phyloP scores from a whole-genome alignment of 1,284 basidiomycete species.

The Volvariella volvacea region DNA sequence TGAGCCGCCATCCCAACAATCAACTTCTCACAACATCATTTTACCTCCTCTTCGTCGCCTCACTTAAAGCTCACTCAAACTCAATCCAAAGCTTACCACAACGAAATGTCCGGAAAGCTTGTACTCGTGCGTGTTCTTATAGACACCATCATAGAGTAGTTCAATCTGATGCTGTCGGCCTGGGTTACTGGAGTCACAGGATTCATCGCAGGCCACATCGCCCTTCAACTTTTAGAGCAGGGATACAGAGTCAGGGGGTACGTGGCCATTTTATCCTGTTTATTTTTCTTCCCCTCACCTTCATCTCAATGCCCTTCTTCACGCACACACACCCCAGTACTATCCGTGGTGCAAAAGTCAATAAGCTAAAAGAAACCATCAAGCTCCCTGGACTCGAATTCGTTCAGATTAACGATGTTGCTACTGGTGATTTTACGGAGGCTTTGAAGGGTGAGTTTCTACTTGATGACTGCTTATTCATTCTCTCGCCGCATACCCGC shows the following conservation, averaged over 20 bases:
- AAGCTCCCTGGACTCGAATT: slow-evolving; percentile 17
- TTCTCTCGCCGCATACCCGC: neutral
- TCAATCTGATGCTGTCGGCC: slow-evolving; percentile 10
- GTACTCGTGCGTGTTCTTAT: slow-evolving; percentile 11
- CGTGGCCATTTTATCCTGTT: neutral
- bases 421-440: slow-evolving; percentile 20
- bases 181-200: neutral
- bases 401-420: slow-evolving; percentile 21
- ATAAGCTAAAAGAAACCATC: neutral
- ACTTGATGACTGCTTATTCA: neutral
- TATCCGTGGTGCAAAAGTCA: neutral
- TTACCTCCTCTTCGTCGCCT: no score
- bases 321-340: neutral
- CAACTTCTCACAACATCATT: no score
- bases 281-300: neutral
- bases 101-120: slow-evolving; percentile 14
- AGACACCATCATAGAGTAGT: slow-evolving; percentile 6
- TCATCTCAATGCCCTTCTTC: no score
- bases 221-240: neutral
- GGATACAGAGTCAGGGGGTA: neutral
- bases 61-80: no score
- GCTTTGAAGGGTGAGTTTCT: slow-evolving; percentile 19
- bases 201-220: neutral
- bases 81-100: no score
- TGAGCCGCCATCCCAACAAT: no score